Percentiles rank a stretch among this genome's conserved stretches.
phyloP scores from a whole-genome alignment of 495 filamentous ascomycete species.

The Penicillium bialowiezense region DNA sequence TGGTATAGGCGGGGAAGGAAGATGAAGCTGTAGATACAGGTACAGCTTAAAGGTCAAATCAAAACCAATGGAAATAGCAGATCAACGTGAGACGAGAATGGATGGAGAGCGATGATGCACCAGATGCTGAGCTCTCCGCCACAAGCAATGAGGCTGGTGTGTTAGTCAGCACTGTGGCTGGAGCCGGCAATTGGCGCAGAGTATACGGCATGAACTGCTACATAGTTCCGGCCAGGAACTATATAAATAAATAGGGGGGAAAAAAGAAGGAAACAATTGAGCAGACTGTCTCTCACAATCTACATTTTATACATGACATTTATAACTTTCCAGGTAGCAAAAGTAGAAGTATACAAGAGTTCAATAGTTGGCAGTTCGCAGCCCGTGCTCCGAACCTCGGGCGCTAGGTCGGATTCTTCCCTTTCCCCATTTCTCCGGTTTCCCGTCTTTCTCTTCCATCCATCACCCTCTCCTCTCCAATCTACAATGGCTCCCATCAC shows the following conservation, averaged over 20 bases:
- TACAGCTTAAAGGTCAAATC: conserved; percentile 1
- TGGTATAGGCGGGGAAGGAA: conserved; percentile 6
- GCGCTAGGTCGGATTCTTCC: conserved; percentile 35
- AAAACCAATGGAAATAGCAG: neutral
- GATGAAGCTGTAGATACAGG: neutral
- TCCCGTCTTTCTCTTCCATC: conserved; percentile 17
- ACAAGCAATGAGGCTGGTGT: conserved; percentile 17
- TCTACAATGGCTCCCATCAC: conserved; percentile 79
- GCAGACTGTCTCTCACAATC: too few relatives aligned
- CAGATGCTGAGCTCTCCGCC: conserved; percentile 23
- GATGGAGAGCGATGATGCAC: conserved; percentile 23
- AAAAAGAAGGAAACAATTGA: too few relatives aligned
- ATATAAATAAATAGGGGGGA: too few relatives aligned
- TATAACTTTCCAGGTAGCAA: too few relatives aligned
- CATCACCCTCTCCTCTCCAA: conserved; percentile 22
- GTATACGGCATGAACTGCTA: too few relatives aligned
- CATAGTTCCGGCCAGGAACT: too few relatives aligned
- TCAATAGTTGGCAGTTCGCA: too few relatives aligned
- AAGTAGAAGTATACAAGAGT: too few relatives aligned
- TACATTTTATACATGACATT: too few relatives aligned
- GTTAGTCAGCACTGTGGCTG: conserved; percentile 15
- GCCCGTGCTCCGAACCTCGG: conserved; percentile 30
- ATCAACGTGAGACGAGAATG: conserved; percentile 7
- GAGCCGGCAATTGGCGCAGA: too few relatives aligned
- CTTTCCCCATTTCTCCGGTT: conserved; percentile 33